Conservation (phyloP, 768 basidiomycete genomes). For the Pleurotus salmoneostramineus region DNA sequence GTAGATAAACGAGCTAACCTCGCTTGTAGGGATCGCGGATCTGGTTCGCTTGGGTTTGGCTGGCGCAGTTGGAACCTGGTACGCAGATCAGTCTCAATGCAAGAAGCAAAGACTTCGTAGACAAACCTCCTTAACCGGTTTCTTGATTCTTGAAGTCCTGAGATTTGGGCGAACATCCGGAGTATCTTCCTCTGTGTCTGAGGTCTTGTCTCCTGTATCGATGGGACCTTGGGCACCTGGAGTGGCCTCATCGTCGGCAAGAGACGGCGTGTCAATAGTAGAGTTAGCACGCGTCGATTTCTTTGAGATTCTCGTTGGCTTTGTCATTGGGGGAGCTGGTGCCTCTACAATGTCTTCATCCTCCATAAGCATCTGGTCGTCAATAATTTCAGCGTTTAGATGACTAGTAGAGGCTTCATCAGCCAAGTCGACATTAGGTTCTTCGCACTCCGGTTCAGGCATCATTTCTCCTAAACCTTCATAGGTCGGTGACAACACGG, state of each 20-base stretch:
- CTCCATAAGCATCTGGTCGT: neutral
- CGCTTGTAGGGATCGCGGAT: neutral
- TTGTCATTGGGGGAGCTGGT: neutral
- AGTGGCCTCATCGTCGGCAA: constrained; percentile 7
- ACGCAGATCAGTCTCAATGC: neutral
- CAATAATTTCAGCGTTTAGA: neutral
- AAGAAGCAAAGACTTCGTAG: neutral
- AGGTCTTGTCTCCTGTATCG: neutral
- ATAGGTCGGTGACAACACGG: constrained; percentile 5
- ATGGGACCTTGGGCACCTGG: neutral
- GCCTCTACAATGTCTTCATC: neutral
- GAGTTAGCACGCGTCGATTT: neutral
- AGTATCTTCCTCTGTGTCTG: neutral
- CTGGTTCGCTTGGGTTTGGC: constrained; percentile 1
- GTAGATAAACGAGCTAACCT: neutral
- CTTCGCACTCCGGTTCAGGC: constrained; percentile 2
- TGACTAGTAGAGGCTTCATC: neutral
- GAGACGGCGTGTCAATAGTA: constrained; percentile 6
- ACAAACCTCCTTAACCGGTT: neutral
- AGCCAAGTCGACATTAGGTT: neutral
- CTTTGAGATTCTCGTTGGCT: constrained; percentile 1
- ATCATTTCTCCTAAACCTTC: constrained; percentile 12
- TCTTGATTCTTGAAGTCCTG: neutral
- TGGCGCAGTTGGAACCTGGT: constrained; percentile 2
- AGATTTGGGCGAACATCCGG: neutral